Evolutionary conservation across 306 rosid species (phyloP).

Genomic region (Biancaea sappan): DNA sequence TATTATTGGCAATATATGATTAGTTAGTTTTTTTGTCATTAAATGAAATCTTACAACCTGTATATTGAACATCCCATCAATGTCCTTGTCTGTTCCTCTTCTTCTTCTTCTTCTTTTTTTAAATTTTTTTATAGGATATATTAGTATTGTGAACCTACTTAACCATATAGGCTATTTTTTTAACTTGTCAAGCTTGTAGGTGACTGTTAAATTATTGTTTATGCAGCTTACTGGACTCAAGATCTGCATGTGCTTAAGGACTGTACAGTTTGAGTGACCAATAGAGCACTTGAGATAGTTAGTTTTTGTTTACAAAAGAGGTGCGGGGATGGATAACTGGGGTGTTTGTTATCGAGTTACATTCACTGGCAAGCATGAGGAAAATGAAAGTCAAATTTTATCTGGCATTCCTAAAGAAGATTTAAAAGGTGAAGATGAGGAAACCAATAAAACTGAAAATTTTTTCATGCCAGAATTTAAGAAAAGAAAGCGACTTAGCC

Average conservation of each 20-base stretch:
- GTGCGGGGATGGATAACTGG: conserved; percentile 49
- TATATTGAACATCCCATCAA: neutral
- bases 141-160: neutral
- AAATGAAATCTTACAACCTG: neutral
- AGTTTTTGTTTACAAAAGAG: conserved; percentile 19
- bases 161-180: neutral
- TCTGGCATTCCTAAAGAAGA: conserved; percentile 38
- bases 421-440: conserved; percentile 45
- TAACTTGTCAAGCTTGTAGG: neutral
- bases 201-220: neutral
- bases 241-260: conserved; percentile 16
- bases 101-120: too few relatives aligned
- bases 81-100: neutral
- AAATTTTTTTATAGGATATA: neutral
- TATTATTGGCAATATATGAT: neutral
- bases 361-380: conserved; percentile 35
- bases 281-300: conserved; percentile 10
- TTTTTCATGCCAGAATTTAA: conserved; percentile 38
- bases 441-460: conserved; percentile 39
- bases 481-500: conserved; percentile 62
- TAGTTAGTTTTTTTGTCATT: neutral
- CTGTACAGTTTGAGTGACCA: conserved; percentile 3
- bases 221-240: conserved; percentile 15
- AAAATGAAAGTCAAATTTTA: conserved; percentile 40
- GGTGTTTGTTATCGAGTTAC: conserved; percentile 40